Conservation (phyloP, 1,284 basidiomycete genomes). For the Austroboletus novae-zelandiae region DNA sequence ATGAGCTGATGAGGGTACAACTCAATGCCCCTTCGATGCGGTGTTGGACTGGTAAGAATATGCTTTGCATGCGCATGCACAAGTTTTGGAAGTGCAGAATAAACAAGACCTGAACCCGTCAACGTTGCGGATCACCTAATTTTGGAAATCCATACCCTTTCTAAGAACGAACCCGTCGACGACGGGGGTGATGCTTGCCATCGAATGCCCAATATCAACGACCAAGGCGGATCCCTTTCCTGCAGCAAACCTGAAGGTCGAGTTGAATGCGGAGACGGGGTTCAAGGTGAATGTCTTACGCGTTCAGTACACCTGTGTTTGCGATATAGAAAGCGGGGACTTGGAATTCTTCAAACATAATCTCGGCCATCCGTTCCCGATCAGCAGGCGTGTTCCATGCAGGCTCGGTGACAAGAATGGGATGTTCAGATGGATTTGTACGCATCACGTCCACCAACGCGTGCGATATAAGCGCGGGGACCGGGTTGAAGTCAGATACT, state of each 20-base stretch:
- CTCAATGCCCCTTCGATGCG: slow-evolving; percentile 54
- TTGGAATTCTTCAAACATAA: slow-evolving; percentile 95
- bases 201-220: slow-evolving; percentile 88
- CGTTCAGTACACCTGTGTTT: slow-evolving; percentile 93
- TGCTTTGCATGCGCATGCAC: slow-evolving; percentile 75
- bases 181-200: slow-evolving; percentile 90
- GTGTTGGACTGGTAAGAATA: slow-evolving; percentile 49
- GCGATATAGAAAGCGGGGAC: slow-evolving; percentile 97
- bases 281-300: slow-evolving; percentile 51
- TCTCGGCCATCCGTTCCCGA: slow-evolving; percentile 90
- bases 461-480: slow-evolving; percentile 74
- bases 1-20: slow-evolving; percentile 87
- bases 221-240: slow-evolving; percentile 96
- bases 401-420: slow-evolving; percentile 91
- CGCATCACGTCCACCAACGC: slow-evolving; percentile 74
- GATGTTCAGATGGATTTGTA: slow-evolving; percentile 80
- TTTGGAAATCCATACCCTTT: slow-evolving; percentile 63
- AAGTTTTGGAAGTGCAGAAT: slow-evolving; percentile 72
- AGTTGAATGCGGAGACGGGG: slow-evolving; percentile 9
- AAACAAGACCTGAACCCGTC: slow-evolving; percentile 54
- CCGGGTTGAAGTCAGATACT: slow-evolving; percentile 82
- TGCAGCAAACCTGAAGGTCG: slow-evolving; percentile 75
- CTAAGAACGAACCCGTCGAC: slow-evolving; percentile 97
- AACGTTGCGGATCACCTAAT: neutral
- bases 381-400: slow-evolving; percentile 93